Conservation (phyloP, 1,284 basidiomycete species). For the Pseudozyma pruni region DNA sequence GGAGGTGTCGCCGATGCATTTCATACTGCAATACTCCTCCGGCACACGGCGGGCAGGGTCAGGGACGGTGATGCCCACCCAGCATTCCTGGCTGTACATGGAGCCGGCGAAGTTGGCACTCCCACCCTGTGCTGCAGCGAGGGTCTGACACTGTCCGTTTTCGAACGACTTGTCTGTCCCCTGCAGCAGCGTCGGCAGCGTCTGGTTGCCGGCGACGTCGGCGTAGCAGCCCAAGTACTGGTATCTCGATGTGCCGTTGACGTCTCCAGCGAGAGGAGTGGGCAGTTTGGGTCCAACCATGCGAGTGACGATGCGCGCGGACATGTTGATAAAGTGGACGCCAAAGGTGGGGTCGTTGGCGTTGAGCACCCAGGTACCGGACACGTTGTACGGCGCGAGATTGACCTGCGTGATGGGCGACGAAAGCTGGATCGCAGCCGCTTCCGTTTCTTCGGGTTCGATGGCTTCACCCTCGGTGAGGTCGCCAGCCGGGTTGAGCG, state of each 20-base stretch:
- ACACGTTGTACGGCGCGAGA: constrained; percentile 7
- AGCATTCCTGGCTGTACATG: constrained; percentile 61
- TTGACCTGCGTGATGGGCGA: constrained; percentile 3
- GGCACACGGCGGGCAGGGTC: constrained; percentile 2
- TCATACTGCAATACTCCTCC: constrained; percentile 54
- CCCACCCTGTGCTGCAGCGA: background rate
- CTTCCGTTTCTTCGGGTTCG: constrained; percentile 4
- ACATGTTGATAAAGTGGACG: constrained; percentile 23
- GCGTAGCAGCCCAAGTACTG: constrained; percentile 21
- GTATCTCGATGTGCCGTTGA: constrained; percentile 15
- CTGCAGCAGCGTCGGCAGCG: constrained; percentile 5
- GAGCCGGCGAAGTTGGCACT: constrained; percentile 13
- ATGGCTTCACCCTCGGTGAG: constrained; percentile 19
- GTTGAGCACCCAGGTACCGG: constrained; percentile 21
- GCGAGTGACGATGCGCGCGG: constrained; percentile 13
- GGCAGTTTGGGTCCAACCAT: constrained; percentile 12
- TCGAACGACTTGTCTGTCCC: constrained; percentile 3
- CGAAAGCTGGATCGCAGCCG: constrained; percentile 4
- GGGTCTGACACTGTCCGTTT: constrained; percentile 8
- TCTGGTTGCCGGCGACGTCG: background rate
- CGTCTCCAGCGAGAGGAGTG: constrained; percentile 2
- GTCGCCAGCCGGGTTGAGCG: constrained; percentile 13
- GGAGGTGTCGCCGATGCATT: constrained; percentile 62
- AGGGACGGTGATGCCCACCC: constrained; percentile 51
- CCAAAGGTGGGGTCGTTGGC: constrained; percentile 33